phyloP scores from a whole-genome alignment of 768 basidiomycete species.

The Tulasnella calospora region DNA sequence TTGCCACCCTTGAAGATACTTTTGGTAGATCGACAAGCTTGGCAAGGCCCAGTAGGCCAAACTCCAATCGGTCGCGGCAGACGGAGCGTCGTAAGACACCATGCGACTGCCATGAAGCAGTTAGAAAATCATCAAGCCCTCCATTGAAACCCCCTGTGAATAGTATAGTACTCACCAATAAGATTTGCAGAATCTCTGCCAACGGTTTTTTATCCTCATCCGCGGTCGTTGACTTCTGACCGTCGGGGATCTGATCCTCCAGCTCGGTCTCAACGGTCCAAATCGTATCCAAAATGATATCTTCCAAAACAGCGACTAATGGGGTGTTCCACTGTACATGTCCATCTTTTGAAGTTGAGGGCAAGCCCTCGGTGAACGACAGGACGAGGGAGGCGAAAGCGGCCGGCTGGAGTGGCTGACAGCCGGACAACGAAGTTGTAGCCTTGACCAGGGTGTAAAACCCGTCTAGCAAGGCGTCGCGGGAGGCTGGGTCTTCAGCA shows the following conservation, averaged over 20 bases:
- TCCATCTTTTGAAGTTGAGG: slow-evolving; percentile 25
- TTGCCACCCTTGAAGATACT: slow-evolving; percentile 74
- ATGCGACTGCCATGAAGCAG: slow-evolving; percentile 43
- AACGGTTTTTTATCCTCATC: slow-evolving; percentile 60
- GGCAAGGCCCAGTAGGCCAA: slow-evolving; percentile 54
- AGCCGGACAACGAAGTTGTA: slow-evolving; percentile 4
- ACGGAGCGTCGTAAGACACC: slow-evolving; percentile 54
- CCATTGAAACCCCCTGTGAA: background rate
- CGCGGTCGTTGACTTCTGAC: slow-evolving; percentile 41
- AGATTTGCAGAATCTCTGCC: slow-evolving; percentile 51
- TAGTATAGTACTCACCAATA: slow-evolving; percentile 49
- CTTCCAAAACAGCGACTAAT: slow-evolving; percentile 45
- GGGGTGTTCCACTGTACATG: slow-evolving; percentile 4
- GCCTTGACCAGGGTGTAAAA: slow-evolving; percentile 6
- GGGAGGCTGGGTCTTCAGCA: slow-evolving; percentile 5
- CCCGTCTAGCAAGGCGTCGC: slow-evolving; percentile 20
- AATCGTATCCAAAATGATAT: slow-evolving; percentile 69
- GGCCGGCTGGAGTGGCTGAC: slow-evolving; percentile 6
- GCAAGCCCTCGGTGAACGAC: slow-evolving; percentile 23
- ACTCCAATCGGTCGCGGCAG: slow-evolving; percentile 72
- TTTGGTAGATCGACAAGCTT: slow-evolving; percentile 64
- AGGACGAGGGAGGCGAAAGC: slow-evolving; percentile 15
- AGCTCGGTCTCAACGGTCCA: slow-evolving; percentile 77
- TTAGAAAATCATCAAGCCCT: background rate
- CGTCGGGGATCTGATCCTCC: slow-evolving; percentile 62